phyloP scores from a whole-genome alignment of 306 rosid genomes.

The Ceratonia siliqua region DNA sequence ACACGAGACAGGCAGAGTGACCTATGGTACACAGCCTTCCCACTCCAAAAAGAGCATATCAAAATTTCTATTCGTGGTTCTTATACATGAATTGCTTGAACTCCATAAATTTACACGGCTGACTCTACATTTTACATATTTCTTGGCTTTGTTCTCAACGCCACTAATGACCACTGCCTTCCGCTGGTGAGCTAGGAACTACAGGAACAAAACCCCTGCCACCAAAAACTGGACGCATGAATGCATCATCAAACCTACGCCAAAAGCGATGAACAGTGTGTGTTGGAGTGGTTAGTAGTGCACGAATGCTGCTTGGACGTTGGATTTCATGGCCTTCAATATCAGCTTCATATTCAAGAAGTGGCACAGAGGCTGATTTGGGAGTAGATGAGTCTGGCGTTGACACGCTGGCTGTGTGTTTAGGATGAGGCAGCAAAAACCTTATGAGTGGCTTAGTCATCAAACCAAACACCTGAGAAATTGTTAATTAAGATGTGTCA shows the following conservation, averaged over 20 bases:
- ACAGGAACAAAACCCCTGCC: conserved; percentile 54
- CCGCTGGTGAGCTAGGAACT: conserved; percentile 26
- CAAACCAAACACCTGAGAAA: conserved; percentile 86
- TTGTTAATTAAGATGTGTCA: conserved; percentile 31
- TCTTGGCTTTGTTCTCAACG: conserved; percentile 13
- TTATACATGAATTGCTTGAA: conserved; percentile 25
- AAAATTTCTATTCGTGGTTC: conserved; percentile 33
- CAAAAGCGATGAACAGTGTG: conserved; percentile 45
- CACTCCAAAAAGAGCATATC: conserved; percentile 17
- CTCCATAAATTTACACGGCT: conserved; percentile 39
- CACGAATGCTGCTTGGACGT: conserved; percentile 88
- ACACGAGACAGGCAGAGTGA: not conserved
- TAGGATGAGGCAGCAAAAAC: conserved; percentile 61
- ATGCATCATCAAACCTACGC: conserved; percentile 48
- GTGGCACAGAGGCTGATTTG: conserved; percentile 67
- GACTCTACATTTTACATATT: conserved; percentile 38
- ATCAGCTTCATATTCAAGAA: conserved; percentile 80
- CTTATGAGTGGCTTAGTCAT: conserved; percentile 93
- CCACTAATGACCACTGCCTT: no score
- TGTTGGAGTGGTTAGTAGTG: conserved; percentile 71
- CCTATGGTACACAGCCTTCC: conserved; percentile 37
- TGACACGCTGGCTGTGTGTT: conserved; percentile 51
- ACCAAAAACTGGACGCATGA: conserved; percentile 70
- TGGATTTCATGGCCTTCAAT: conserved; percentile 43
- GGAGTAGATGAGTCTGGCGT: conserved; percentile 60